Evolutionary conservation across 2,329 filamentous ascomycete genomes (phyloP).

Genomic region (Ascochyta pisi): DNA sequence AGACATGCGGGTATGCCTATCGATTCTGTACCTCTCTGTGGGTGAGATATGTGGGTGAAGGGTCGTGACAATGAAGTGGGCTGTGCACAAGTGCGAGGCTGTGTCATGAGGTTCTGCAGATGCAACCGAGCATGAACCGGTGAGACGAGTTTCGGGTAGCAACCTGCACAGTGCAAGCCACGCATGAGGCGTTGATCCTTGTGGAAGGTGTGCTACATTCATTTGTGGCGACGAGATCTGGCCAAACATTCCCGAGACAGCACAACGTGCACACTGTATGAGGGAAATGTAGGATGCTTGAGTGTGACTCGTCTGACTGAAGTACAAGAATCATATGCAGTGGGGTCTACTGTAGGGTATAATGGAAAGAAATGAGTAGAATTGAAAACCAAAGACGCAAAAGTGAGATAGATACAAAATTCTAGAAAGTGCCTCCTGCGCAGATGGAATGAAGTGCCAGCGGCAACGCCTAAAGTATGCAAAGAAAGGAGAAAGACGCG

Average conservation of each 20-base stretch:
- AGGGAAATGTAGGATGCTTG: not conserved
- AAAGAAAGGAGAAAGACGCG: not conserved
- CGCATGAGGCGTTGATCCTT: constrained; percentile 3
- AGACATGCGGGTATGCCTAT: not conserved
- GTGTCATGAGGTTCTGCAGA: constrained; percentile 12
- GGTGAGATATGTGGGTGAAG: not conserved
- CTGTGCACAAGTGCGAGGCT: constrained; percentile 24
- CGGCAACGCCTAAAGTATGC: not conserved
- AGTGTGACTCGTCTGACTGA: not conserved
- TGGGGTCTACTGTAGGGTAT: constrained; percentile 1
- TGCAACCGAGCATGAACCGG: constrained; percentile 4
- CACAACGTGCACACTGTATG: not conserved
- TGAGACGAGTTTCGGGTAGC: constrained; percentile 10
- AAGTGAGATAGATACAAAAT: constrained; percentile 25
- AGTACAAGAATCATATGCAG: not conserved
- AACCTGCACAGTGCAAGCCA: not conserved
- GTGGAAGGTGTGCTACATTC: not conserved
- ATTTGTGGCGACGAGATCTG: not conserved
- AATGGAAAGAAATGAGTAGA: constrained; percentile 5
- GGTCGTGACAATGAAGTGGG: constrained; percentile 6
- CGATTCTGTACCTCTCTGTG: not conserved
- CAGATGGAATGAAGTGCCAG: not conserved
- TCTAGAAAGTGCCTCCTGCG: constrained; percentile 13
- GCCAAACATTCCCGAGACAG: not conserved
- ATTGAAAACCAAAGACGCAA: constrained; percentile 25